These are phyloP conservation scores for Vaccinium darrowii DNA, from an alignment of 148 eudicot genomes.

Conservation along the genomic window DNA sequence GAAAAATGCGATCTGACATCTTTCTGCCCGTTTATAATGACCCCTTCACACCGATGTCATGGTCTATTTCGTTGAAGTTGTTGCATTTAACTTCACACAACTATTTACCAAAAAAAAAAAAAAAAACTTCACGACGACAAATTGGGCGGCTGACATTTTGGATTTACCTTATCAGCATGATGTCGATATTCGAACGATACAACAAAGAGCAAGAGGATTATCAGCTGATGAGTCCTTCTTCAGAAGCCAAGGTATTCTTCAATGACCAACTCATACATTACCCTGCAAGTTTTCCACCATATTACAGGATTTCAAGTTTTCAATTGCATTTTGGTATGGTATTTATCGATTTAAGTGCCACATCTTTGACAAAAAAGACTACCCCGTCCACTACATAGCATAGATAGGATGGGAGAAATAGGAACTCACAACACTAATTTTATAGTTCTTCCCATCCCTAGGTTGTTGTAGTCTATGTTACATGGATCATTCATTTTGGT, in stretches of 20 bases:
- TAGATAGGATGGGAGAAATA: neutral
- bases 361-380: neutral
- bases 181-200: neutral
- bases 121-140: neutral
- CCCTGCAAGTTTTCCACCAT: neutral
- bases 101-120: no score
- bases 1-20: neutral
- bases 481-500: no score
- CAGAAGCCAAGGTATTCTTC: slow-evolving; percentile 7
- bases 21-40: neutral
- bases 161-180: slow-evolving; percentile 2
- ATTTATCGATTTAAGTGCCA: neutral
- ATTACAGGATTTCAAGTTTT: neutral
- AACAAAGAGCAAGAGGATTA: slow-evolving; percentile 4
- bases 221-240: slow-evolving; percentile 9
- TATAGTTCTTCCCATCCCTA: neutral
- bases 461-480: neutral
- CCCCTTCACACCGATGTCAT: neutral
- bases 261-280: neutral
- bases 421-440: neutral
- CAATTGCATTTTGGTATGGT: neutral
- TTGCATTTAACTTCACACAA: neutral
- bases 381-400: neutral
- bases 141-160: neutral
- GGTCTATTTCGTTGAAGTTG: neutral